Base-by-base conservation (phyloP, 257 asterid genomes). In the Solanum gracilifrons region DNA sequence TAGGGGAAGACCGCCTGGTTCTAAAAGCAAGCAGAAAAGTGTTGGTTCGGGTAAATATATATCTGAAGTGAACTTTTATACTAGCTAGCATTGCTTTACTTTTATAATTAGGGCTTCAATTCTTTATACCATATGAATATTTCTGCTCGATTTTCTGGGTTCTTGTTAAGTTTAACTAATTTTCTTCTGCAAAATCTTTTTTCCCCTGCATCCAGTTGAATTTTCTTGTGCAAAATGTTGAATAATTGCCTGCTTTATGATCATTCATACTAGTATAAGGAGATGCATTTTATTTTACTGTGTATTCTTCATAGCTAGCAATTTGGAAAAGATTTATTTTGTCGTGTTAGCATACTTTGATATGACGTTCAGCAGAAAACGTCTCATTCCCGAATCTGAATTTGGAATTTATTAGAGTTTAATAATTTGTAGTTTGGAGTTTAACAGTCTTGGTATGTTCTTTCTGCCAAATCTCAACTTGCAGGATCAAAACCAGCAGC, bases 401-500 rank as follows among this genome's bases (percentile, higher is more conserved):
- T 43, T 7, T 77, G 35, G 58, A 74, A 32, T 76, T 37, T 37
- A 25, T 23, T 76, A 23, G 83, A 41, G 46, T 41, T 58, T 77
- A 58, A 77, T 39, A 77, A 13, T 43, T 76, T 39, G 84, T 39
- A 76, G 9, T 39, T 23, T 75, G 58, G 83, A 37, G 35, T 76
- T 76, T 76, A 76, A 43, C 60, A 48, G 83, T 55, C 25, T 37
- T 39, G 58, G 20, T 37, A 39, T 76, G 37, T 77, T 46, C 84
- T n/a, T 77, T 77, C 36, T 77, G 64, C 25, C 36, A 77, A 77
- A 41, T 41, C 21, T 68, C 37, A 33, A 87, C 43, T 23, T 87
- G 48, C 88, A 75, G 88, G 85, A 87, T 87, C 88, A 21, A 29
- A 69, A 79, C 55, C 62, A 51, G 86, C 88, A 58, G 88, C 64